Evolutionary conservation across 345 rosid species (phyloP).

Genomic region (Eucalyptus tenuipes): DNA sequence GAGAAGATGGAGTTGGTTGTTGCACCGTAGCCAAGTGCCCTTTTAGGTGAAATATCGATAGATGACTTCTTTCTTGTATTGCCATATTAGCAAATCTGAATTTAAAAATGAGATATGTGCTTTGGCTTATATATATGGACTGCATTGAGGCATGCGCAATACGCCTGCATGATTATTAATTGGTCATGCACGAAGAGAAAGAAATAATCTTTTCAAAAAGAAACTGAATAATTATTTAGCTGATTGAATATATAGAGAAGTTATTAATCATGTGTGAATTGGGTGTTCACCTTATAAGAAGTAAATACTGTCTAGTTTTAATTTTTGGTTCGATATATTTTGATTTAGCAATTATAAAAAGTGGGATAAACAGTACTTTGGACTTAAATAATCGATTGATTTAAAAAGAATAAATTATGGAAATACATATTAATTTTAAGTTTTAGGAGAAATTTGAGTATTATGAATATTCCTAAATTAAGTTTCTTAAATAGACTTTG

Average conservation of each 20-base stretch:
- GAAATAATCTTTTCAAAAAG: background rate
- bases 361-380: background rate
- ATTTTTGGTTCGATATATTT: background rate
- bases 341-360: background rate
- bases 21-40: background rate
- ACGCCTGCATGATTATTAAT: background rate
- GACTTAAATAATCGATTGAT: background rate
- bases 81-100: background rate
- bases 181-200: background rate
- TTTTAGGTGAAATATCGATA: background rate
- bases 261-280: background rate
- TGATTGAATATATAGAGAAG: background rate
- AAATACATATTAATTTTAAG: background rate
- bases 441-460: background rate
- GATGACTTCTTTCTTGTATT: background rate
- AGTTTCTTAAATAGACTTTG: background rate
- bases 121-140: background rate
- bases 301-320: background rate
- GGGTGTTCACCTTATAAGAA: background rate
- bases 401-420: background rate
- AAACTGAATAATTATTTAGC: background rate
- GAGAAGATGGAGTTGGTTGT: background rate
- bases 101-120: background rate
- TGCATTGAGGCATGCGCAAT: background rate
- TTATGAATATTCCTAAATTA: accelerated